A percentile compares a stretch with the other conserved stretches of the same genome.
These are phyloP conservation scores for Hypericum perforatum DNA, from an alignment of 345 rosid genomes.

Conservation along the genomic window DNA sequence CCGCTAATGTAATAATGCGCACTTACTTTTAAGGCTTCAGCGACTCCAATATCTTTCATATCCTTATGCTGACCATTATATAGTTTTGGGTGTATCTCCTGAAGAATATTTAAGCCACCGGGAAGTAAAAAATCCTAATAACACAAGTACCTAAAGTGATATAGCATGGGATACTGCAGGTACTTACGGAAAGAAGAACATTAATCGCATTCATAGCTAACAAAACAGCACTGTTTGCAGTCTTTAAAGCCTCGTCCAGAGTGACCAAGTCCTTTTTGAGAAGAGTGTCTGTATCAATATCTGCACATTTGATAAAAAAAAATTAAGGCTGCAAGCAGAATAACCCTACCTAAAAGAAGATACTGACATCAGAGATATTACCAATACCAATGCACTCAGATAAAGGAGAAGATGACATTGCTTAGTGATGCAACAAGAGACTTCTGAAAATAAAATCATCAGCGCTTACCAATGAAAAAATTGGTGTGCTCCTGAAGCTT, in stretches of 20 bases:
- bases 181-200: constrained; percentile 54
- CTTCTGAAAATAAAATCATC: no score
- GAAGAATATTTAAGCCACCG: constrained; percentile 18
- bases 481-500: constrained; percentile 48
- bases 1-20: neutral
- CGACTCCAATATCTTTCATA: constrained; percentile 41
- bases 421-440: neutral
- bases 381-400: neutral
- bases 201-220: constrained; percentile 61
- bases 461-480: constrained; percentile 61
- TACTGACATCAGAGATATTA: neutral
- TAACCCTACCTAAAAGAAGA: neutral
- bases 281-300: constrained; percentile 69
- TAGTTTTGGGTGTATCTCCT: constrained; percentile 50
- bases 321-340: constrained; percentile 10
- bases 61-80: constrained; percentile 31
- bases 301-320: constrained; percentile 27
- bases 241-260: constrained; percentile 78
- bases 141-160: constrained; percentile 6
- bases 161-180: constrained; percentile 9
- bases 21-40: constrained; percentile 55
- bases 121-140: neutral
- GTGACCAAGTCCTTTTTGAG: constrained; percentile 79
- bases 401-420: neutral
- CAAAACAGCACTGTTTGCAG: constrained; percentile 75